phyloP scores from a whole-genome alignment of 345 rosid species.

The Alliaria petiolata region DNA sequence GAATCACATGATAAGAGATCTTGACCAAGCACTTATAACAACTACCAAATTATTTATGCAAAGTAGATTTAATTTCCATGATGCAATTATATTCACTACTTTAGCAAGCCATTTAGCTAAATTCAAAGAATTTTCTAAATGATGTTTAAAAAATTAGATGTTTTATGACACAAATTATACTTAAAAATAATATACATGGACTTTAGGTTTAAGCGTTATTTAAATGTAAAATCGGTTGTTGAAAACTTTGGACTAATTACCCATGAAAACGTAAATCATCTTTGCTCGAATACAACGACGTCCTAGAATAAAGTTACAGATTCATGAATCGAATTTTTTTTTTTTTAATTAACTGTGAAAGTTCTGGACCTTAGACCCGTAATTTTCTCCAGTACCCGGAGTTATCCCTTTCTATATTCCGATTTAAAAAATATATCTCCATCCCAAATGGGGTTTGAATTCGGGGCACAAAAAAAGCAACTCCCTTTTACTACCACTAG shows the following conservation, averaged over 20 bases:
- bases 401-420: too few species aligned
- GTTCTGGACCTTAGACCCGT: too few species aligned
- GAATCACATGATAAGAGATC: constrained; percentile 16
- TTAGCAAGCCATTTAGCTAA: not conserved
- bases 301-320: too few species aligned
- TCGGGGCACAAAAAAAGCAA: too few species aligned
- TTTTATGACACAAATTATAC: not conserved
- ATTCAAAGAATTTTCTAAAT: not conserved
- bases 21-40: constrained; percentile 16
- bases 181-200: not conserved
- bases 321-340: too few species aligned
- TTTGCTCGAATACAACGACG: too few species aligned
- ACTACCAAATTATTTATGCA: not conserved
- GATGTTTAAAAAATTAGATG: not conserved
- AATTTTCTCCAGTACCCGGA: too few species aligned
- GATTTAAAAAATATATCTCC: too few species aligned
- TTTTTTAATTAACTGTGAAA: too few species aligned
- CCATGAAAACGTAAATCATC: too few species aligned
- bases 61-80: not conserved
- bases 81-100: not conserved
- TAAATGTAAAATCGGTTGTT: not conserved
- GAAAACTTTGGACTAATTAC: not conserved
- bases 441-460: too few species aligned
- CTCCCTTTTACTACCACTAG: too few species aligned
- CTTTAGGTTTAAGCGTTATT: not conserved